These are phyloP conservation scores for Pleurotus pulmonarius DNA, from an alignment of 768 basidiomycete species.

Conservation along the genomic window DNA sequence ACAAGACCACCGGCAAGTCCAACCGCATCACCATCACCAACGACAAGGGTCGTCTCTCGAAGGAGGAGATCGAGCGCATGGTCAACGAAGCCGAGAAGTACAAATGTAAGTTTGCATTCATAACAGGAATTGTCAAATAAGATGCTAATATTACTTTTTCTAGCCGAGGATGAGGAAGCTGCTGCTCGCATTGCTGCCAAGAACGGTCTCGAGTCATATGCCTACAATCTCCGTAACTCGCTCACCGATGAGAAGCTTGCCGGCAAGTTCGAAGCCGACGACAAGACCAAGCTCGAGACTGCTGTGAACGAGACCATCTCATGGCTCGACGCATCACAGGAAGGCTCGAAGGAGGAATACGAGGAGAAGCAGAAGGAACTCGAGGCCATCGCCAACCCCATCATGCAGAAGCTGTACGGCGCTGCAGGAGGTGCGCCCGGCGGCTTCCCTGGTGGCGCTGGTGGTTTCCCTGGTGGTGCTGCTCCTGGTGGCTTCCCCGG, in stretches of 20 bases:
- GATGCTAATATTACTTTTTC: slow-evolving; percentile 12
- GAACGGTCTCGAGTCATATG: slow-evolving; percentile 91
- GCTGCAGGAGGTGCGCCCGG: slow-evolving; percentile 38
- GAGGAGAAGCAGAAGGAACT: slow-evolving; percentile 91
- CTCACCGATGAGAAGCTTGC: slow-evolving; percentile 82
- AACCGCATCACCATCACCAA: slow-evolving; percentile 93
- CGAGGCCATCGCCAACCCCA: slow-evolving; percentile 74
- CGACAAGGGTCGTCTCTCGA: slow-evolving; percentile 94
- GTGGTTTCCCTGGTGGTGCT: slow-evolving; percentile 27
- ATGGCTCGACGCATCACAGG: slow-evolving; percentile 85
- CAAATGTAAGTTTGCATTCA: slow-evolving; percentile 50
- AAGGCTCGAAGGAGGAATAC: slow-evolving; percentile 93
- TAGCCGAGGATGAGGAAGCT: slow-evolving; percentile 84
- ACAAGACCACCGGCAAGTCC: slow-evolving; percentile 97
- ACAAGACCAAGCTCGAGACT: slow-evolving; percentile 80
- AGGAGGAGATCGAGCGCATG: slow-evolving; percentile 99
- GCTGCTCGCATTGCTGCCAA: slow-evolving; percentile 80
- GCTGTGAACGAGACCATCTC: slow-evolving; percentile 80
- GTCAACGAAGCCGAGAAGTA: slow-evolving; percentile 92
- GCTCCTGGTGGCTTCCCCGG: slow-evolving; percentile 58
- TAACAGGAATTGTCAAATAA: background rate
- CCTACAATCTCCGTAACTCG: slow-evolving; percentile 94
- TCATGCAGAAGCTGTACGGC: slow-evolving; percentile 74
- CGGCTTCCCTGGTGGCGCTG: slow-evolving; percentile 45
- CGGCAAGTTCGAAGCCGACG: slow-evolving; percentile 80